phyloP scores from a whole-genome alignment of 2,329 filamentous ascomycete species.

The Raffaelea albimanens region DNA sequence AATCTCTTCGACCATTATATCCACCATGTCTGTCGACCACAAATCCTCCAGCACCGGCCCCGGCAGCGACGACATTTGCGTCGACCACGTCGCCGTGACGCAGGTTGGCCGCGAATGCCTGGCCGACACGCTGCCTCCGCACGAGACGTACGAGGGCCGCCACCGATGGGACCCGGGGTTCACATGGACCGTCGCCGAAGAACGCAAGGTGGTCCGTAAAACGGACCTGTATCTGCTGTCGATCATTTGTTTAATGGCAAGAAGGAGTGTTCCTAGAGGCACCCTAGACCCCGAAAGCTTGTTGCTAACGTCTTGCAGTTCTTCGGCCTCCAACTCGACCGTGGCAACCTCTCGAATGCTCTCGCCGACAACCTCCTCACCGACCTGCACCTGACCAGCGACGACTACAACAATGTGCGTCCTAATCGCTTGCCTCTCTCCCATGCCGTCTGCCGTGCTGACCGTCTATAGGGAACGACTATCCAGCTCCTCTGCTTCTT shows the following conservation, averaged over 20 bases:
- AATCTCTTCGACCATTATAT: too few species aligned
- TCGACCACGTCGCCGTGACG: too few species aligned
- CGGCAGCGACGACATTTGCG: too few species aligned
- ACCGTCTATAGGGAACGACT: constrained; percentile 31
- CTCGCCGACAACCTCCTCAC: constrained; percentile 51
- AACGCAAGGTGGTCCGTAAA: constrained; percentile 45
- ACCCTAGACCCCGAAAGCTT: too few species aligned
- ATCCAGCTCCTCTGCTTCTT: constrained; percentile 47
- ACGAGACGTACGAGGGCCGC: constrained; percentile 27
- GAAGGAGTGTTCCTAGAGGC: too few species aligned
- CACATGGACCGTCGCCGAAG: constrained; percentile 47
- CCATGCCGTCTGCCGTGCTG: too few species aligned
- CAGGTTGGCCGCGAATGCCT: constrained; percentile 29
- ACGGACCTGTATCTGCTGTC: constrained; percentile 31
- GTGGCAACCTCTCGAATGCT: constrained; percentile 54
- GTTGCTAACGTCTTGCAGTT: constrained; percentile 35
- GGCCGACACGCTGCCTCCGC: constrained; percentile 19
- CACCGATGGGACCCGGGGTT: constrained; percentile 30
- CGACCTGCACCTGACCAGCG: constrained; percentile 36
- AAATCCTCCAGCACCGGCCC: too few species aligned
- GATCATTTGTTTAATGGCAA: constrained; percentile 28
- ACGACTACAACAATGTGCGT: constrained; percentile 44
- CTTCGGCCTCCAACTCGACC: constrained; percentile 54
- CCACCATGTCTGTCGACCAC: too few species aligned
- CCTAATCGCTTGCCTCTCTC: too few species aligned